phyloP scores from a whole-genome alignment of 257 asterid species.

The Henckelia pumila region DNA sequence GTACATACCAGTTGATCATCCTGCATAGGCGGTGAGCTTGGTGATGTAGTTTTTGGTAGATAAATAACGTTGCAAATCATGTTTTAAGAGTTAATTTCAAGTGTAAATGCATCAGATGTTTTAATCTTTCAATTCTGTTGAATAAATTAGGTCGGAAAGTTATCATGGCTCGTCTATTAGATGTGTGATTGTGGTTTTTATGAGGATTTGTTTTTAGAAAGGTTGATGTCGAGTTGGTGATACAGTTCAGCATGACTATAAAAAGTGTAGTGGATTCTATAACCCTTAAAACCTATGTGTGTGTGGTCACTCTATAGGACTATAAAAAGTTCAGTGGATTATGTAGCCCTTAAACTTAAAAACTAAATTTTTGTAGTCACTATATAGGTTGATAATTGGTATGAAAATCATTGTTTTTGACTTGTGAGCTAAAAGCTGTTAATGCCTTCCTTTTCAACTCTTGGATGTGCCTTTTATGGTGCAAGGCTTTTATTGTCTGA shows the following conservation, averaged over 20 bases:
- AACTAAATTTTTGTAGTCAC: neutral
- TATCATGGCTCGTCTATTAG: neutral
- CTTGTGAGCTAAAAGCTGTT: neutral
- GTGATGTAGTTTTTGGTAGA: neutral
- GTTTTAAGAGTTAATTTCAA: neutral
- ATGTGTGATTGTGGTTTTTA: neutral
- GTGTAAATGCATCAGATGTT: neutral
- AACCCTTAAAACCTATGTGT: too few species aligned
- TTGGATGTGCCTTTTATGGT: neutral
- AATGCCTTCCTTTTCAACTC: neutral
- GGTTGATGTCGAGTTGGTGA: neutral
- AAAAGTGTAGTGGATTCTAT: neutral
- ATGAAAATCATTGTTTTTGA: neutral
- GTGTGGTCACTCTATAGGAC: neutral
- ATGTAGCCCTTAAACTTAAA: neutral
- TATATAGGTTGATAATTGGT: neutral
- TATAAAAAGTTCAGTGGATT: too few species aligned
- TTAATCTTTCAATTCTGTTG: neutral
- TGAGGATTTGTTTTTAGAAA: neutral
- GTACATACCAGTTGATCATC: neutral
- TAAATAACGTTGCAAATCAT: neutral
- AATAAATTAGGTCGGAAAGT: neutral
- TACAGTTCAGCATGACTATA: neutral
- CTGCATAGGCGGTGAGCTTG: neutral
- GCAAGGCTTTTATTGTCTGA: neutral